Percentiles rank a stretch among this genome's conserved stretches.
Evolutionary conservation across 768 basidiomycete genomes (phyloP).

Genomic region (Zangia roseola): DNA sequence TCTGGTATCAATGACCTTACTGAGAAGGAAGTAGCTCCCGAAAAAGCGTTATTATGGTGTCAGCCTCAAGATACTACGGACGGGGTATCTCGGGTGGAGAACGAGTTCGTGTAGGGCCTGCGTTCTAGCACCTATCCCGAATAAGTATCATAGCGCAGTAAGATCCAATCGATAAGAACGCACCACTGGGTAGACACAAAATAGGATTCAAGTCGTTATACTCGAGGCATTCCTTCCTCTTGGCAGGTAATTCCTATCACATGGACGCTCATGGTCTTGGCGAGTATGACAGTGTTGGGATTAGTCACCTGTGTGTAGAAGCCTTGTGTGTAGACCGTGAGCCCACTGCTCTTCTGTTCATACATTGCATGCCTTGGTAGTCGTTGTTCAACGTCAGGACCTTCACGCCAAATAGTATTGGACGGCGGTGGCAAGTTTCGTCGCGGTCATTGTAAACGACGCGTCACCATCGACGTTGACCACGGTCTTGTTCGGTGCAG

Average conservation of each 20-base stretch:
- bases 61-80: no score
- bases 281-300: slow-evolving; percentile 90
- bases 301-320: slow-evolving; percentile 95
- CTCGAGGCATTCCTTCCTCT: slow-evolving; percentile 99
- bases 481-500: slow-evolving; percentile 88
- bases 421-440: slow-evolving; percentile 94
- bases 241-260: slow-evolving; percentile 88
- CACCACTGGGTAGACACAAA: slow-evolving; percentile 87
- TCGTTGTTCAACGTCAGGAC: slow-evolving; percentile 92
- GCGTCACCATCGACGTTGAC: slow-evolving; percentile 98
- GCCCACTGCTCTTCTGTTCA: slow-evolving; percentile 14
- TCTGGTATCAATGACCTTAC: no score
- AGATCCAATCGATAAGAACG: slow-evolving; percentile 13
- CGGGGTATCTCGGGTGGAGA: slow-evolving; percentile 69
- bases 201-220: slow-evolving; percentile 86
- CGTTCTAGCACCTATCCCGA: slow-evolving; percentile 74
- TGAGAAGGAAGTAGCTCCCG: no score
- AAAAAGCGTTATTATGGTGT: no score
- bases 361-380: slow-evolving; percentile 99
- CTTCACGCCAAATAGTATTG: slow-evolving; percentile 92
- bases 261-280: slow-evolving; percentile 89
- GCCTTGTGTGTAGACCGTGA: slow-evolving; percentile 52
- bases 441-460: slow-evolving; percentile 98
- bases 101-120: slow-evolving; percentile 90
- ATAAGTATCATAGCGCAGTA: neutral